These are phyloP conservation scores for Fusarium sp. DNA, from an alignment of 2,329 filamentous ascomycete genomes.

Conservation along the genomic window DNA sequence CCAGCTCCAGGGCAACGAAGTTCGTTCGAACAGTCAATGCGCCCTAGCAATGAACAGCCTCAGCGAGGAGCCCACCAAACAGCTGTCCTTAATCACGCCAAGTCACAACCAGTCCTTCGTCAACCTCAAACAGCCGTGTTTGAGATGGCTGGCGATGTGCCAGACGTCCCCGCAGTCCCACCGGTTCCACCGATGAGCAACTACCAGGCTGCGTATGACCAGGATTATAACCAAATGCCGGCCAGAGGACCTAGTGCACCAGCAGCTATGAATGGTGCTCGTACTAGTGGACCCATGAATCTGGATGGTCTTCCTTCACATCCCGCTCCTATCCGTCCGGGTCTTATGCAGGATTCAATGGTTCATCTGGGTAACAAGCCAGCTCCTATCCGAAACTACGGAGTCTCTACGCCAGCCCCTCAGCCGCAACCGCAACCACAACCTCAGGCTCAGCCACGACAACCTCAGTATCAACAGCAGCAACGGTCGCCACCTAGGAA, in stretches of 20 bases:
- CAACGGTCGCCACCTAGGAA: conserved; percentile 44
- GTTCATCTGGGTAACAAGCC: conserved; percentile 67
- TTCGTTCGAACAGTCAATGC: conserved; percentile 62
- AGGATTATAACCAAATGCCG: conserved; percentile 41
- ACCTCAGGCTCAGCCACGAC: conserved; percentile 34
- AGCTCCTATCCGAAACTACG: conserved; percentile 67
- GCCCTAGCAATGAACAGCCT: conserved; percentile 53
- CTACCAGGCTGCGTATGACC: conserved; percentile 45
- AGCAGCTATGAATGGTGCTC: conserved; percentile 29
- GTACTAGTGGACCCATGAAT: conserved; percentile 41
- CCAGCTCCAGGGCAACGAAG: conserved; percentile 47
- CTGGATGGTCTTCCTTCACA: conserved; percentile 66
- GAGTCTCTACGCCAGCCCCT: conserved; percentile 55
- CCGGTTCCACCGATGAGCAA: conserved; percentile 37
- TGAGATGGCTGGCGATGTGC: conserved; percentile 75
- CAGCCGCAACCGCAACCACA: conserved; percentile 26
- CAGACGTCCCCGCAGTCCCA: conserved; percentile 63
- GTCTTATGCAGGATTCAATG: conserved; percentile 68
- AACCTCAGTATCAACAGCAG: conserved; percentile 47
- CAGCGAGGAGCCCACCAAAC: conserved; percentile 62
- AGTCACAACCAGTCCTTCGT: conserved; percentile 74
- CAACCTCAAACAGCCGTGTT: conserved; percentile 75
- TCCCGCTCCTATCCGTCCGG: conserved; percentile 71
- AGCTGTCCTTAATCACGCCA: conserved; percentile 67
- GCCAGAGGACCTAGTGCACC: conserved; percentile 48